These are phyloP conservation scores for Volutella citrinella DNA, from an alignment of 2,329 filamentous ascomycete species.

Conservation along the genomic window DNA sequence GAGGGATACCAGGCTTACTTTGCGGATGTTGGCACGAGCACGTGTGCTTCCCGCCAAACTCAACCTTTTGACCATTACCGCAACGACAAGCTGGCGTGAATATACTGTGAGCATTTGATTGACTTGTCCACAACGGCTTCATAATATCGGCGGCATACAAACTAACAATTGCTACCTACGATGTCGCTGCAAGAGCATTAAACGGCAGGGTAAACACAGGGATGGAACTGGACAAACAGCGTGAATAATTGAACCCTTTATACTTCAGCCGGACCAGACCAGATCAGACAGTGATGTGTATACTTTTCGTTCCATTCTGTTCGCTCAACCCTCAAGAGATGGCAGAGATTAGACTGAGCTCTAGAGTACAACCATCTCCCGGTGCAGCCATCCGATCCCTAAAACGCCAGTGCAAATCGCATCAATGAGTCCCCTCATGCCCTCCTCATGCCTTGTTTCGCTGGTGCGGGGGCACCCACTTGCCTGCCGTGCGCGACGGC, in stretches of 20 bases:
- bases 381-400: conserved; percentile 30
- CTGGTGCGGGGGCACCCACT: conserved; percentile 54
- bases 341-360: conserved; percentile 32
- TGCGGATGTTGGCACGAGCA: no score
- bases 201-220: not conserved
- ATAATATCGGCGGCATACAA: no score
- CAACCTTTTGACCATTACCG: no score
- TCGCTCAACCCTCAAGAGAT: conserved; percentile 27
- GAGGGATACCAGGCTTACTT: no score
- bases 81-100: no score
- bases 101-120: no score
- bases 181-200: no score
- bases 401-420: conserved; percentile 37
- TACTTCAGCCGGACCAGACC: conserved; percentile 24
- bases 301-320: conserved; percentile 25
- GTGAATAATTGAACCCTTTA: conserved; percentile 23
- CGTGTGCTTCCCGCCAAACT: no score
- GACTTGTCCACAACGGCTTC: no score
- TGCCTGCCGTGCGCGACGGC: conserved; percentile 52
- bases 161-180: no score
- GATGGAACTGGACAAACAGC: not conserved
- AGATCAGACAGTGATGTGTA: conserved; percentile 24
- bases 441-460: conserved; percentile 31
- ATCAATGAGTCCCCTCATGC: conserved; percentile 22
- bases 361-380: conserved; percentile 36